Evolutionary conservation across 805 yeast species (phyloP).

Genomic region (Lipomyces sp.): DNA sequence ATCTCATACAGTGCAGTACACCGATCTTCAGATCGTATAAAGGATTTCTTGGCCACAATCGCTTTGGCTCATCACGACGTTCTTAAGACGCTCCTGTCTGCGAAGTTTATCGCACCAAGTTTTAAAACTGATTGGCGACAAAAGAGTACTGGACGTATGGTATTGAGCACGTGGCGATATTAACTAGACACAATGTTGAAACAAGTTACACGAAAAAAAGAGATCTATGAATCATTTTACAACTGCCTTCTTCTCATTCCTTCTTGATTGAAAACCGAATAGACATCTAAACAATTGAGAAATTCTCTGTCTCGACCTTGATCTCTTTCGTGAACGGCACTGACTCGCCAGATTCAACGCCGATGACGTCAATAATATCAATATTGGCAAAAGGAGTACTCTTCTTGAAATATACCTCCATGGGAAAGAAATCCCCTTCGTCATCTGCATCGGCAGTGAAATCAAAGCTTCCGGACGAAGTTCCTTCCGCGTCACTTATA

Average conservation of each 20-base stretch:
- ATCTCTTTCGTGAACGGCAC: constrained; percentile 70
- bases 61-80: too few relatives aligned
- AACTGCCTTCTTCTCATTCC: not conserved
- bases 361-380: constrained; percentile 62
- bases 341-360: constrained; percentile 52
- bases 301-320: constrained; percentile 48
- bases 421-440: constrained; percentile 89
- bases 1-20: too few relatives aligned
- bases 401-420: constrained; percentile 66
- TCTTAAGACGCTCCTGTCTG: too few relatives aligned
- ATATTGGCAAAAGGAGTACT: constrained; percentile 66
- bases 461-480: constrained; percentile 75
- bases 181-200: not conserved
- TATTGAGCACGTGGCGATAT: too few relatives aligned
- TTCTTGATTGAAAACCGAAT: not conserved
- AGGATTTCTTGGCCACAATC: too few relatives aligned
- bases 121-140: too few relatives aligned
- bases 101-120: too few relatives aligned
- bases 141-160: too few relatives aligned
- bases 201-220: not conserved
- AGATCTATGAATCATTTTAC: not conserved
- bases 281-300: constrained; percentile 22
- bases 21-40: too few relatives aligned
- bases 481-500: constrained; percentile 54
- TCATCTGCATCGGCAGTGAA: constrained; percentile 72